These are phyloP conservation scores for Fraxinus nigra DNA, from an alignment of 305 asterid species.

Conservation along the genomic window DNA sequence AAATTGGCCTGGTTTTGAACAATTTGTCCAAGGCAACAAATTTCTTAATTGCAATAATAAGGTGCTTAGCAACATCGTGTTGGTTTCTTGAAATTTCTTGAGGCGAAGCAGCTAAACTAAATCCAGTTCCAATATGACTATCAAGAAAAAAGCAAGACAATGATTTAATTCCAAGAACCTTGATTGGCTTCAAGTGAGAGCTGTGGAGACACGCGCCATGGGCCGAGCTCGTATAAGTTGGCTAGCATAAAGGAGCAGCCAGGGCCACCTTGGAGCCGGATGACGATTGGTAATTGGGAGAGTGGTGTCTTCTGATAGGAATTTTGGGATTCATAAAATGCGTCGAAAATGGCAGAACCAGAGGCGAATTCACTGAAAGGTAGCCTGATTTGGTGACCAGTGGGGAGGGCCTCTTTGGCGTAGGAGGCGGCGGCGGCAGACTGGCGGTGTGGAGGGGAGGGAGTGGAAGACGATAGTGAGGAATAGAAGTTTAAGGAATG, in stretches of 20 bases:
- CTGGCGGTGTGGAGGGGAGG: background rate
- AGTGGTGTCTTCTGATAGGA: constrained; percentile 16
- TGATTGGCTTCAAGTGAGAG: constrained; percentile 24
- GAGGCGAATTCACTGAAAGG: constrained; percentile 35
- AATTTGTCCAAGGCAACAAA: constrained; percentile 18
- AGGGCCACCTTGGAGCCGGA: constrained; percentile 54
- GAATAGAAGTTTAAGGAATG: constrained; percentile 21
- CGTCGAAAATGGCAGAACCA: constrained; percentile 41
- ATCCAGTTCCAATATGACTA: constrained; percentile 46
- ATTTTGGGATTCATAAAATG: constrained; percentile 41
- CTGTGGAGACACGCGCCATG: constrained; percentile 32
- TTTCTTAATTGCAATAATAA: constrained; percentile 30
- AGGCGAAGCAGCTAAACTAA: constrained; percentile 37
- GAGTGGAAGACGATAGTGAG: constrained; percentile 15
- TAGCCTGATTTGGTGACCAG: constrained; percentile 35
- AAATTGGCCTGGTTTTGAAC: constrained; percentile 37
- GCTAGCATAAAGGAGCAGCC: constrained; percentile 47
- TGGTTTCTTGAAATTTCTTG: constrained; percentile 46
- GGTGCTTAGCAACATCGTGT: constrained; percentile 38
- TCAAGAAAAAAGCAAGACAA: constrained; percentile 43
- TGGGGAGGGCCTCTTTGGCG: constrained; percentile 35
- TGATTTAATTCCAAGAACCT: constrained; percentile 40
- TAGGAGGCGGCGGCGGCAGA: background rate
- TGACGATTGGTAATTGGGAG: constrained; percentile 34
- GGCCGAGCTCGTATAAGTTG: constrained; percentile 47